These are phyloP conservation scores for Remersonia thermophila DNA, from an alignment of 2,329 filamentous ascomycete genomes.

Conservation along the genomic window DNA sequence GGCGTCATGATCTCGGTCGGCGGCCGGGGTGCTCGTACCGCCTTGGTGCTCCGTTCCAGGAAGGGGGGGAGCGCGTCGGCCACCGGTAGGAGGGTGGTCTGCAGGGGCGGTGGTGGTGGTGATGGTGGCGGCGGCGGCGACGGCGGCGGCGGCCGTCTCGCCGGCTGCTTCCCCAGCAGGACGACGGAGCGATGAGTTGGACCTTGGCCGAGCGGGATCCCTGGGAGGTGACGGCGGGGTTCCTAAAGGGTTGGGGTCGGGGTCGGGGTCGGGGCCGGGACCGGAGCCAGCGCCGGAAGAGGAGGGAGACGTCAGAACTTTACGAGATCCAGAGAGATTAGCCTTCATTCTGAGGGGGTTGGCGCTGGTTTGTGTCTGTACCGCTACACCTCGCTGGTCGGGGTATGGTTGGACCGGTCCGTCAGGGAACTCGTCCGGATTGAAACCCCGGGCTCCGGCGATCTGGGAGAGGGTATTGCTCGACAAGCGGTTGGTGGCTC, in stretches of 20 bases:
- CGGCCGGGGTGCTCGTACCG: slow-evolving; percentile 13
- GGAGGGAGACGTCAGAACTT: slow-evolving; percentile 35
- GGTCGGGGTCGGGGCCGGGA: slow-evolving; percentile 13
- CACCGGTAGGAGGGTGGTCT: slow-evolving; percentile 10
- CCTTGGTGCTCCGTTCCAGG: slow-evolving; percentile 8
- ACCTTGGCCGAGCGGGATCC: slow-evolving; percentile 28
- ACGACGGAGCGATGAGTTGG: slow-evolving; percentile 32
- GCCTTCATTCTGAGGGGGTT: slow-evolving; percentile 39
- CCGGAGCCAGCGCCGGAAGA: too few species aligned
- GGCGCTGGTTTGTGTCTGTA: slow-evolving; percentile 36
- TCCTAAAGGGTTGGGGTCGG: slow-evolving; percentile 23
- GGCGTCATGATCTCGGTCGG: slow-evolving; percentile 9
- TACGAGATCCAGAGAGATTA: slow-evolving; percentile 41
- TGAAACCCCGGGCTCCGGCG: slow-evolving; percentile 51
- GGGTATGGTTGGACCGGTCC: slow-evolving; percentile 22
- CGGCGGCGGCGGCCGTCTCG: too few species aligned
- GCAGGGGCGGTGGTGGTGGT: slow-evolving; percentile 19
- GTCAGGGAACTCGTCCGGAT: slow-evolving; percentile 21
- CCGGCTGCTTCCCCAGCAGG: slow-evolving; percentile 23
- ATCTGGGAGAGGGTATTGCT: slow-evolving; percentile 70
- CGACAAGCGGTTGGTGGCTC: slow-evolving; percentile 75
- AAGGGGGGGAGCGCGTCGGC: slow-evolving; percentile 15
- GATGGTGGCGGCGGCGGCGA: slow-evolving; percentile 20
- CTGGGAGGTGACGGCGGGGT: slow-evolving; percentile 31
- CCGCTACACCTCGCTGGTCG: slow-evolving; percentile 33